phyloP scores from a whole-genome alignment of 371 early-diverging fungal genomes.

The Mortierella sp. region DNA sequence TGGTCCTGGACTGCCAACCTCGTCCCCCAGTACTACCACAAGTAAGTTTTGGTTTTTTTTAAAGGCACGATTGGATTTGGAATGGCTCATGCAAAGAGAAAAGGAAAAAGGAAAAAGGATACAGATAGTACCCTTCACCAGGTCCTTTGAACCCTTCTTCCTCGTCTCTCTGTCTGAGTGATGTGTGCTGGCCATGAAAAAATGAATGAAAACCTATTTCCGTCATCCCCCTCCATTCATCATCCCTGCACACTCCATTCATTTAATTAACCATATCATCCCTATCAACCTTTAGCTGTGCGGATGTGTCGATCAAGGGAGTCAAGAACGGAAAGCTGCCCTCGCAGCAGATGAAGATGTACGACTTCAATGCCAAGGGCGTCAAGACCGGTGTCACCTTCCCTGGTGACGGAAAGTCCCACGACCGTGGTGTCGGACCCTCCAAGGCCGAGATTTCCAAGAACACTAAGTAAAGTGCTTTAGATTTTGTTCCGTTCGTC shows the following conservation, averaged over 20 bases:
- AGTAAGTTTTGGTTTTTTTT: slow-evolving; percentile 26
- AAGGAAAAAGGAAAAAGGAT: background rate
- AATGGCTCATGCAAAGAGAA: background rate
- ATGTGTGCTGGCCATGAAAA: background rate
- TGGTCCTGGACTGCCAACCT: slow-evolving; percentile 54
- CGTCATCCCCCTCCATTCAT: background rate
- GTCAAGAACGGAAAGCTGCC: slow-evolving; percentile 45
- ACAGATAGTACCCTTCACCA: background rate
- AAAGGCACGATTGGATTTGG: background rate
- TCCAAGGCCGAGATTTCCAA: slow-evolving; percentile 13
- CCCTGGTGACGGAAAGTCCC: slow-evolving; percentile 42
- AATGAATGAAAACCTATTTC: background rate
- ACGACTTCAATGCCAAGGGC: slow-evolving; percentile 40
- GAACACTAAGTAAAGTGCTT: slow-evolving; percentile 12
- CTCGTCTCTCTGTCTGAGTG: too few relatives aligned
- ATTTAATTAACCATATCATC: background rate
- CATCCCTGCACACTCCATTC: background rate
- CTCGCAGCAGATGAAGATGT: slow-evolving; percentile 27
- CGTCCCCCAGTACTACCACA: slow-evolving; percentile 51
- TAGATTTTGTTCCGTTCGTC: background rate
- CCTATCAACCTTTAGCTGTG: slow-evolving; percentile 28
- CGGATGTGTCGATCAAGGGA: slow-evolving; percentile 48
- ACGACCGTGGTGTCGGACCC: slow-evolving; percentile 33
- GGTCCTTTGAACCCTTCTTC: background rate
- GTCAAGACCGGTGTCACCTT: slow-evolving; percentile 28